Conservation (phyloP, 345 rosid species). For the Eucalyptus globulus region DNA sequence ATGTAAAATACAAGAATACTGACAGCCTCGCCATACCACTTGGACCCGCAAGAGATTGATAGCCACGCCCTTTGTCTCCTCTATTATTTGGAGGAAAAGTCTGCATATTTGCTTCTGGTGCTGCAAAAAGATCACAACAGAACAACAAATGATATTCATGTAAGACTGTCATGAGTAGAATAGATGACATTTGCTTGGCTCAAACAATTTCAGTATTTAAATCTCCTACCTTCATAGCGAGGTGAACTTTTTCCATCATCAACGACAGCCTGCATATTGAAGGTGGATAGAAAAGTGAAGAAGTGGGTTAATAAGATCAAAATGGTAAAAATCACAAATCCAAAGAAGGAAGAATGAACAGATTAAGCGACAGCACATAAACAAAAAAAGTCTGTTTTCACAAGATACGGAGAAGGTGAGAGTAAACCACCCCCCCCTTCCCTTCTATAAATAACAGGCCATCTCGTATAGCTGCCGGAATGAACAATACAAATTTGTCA, state of each 20-base stretch:
- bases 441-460: background rate
- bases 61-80: slow-evolving; percentile 42
- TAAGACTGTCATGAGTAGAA: background rate
- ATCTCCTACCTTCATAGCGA: slow-evolving; percentile 36
- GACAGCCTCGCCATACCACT: slow-evolving; percentile 27
- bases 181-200: background rate
- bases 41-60: slow-evolving; percentile 59
- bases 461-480: background rate
- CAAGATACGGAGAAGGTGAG: background rate
- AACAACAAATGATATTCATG: background rate
- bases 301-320: background rate
- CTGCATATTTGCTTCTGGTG: slow-evolving; percentile 63
- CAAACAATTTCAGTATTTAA: background rate
- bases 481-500: background rate
- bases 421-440: too few species aligned
- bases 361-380: background rate
- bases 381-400: background rate
- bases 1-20: background rate
- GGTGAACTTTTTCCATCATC: slow-evolving; percentile 30
- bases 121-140: slow-evolving; percentile 20
- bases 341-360: background rate
- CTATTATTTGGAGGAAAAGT: slow-evolving; percentile 48
- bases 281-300: background rate
- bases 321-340: background rate
- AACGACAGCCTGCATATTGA: slow-evolving; percentile 42